Base-by-base conservation (phyloP, 2,329 filamentous ascomycete species). In the Cladophialophora exuberans region DNA sequence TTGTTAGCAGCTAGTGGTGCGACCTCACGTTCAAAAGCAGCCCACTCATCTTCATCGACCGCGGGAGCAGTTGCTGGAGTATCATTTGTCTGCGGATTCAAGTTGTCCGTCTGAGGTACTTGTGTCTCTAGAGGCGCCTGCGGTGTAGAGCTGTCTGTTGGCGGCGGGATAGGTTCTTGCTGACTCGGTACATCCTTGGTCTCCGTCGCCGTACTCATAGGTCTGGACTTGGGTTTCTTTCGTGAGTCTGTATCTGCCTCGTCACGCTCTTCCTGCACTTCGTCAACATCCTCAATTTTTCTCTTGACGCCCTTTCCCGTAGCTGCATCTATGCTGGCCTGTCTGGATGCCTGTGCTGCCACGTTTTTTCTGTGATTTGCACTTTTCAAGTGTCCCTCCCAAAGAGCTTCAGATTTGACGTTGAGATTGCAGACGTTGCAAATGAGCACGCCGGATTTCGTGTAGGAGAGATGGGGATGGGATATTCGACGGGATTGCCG, bases 21-120 rank as follows among this genome's bases (percentile, higher is more conserved):
- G 52, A 96, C 85, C 50, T 96, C 89, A 2, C 88, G 88, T 69
- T 96, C 87, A 67, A 96, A 95, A 6, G 89, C 89, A 1, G 89
- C 87, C 88, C 89, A 94, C 71, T 94, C 89, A 50, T 86, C 83
- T 66, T 96, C 89, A 67, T 92, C 84, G 6, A 89, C 73, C 3
- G 49, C 25, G 43, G 67, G 61, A 45, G 15, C 25, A 11, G 45
- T 13, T 23, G 31, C 4, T 1, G 33, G 22, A 57, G 50, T 10
- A 56, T 22, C 46, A 15, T 45, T 50, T 10, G 33, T 10, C 11
- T 7, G 22, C n/a, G 31, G 7, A n/a, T 62, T 36, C 53, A 35
- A n/a, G n/a, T 51, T 17, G 18, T 28, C 26, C 7, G 33, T 9
- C 6, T 28, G n/a, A 1, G 50, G 20, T n/a, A 20, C n/a, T n/a